phyloP scores from a whole-genome alignment of 495 filamentous ascomycete genomes.

The Aspergillus homomorphus region DNA sequence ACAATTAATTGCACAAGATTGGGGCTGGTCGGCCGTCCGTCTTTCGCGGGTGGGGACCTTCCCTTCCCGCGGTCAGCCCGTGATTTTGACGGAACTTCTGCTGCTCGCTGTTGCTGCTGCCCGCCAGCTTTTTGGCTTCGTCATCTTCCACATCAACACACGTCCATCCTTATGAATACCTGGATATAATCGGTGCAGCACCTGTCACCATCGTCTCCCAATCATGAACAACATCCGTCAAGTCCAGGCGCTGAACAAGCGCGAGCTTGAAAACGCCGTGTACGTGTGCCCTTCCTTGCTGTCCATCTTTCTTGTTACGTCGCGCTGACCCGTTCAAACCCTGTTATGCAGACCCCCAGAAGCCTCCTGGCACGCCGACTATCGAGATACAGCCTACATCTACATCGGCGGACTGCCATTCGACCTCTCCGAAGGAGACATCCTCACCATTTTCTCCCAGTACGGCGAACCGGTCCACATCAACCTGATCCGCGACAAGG shows the following conservation, averaged over 20 bases:
- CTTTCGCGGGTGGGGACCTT: constrained; percentile 19
- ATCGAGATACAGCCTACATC: constrained; percentile 93
- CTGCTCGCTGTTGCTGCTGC: too few relatives aligned
- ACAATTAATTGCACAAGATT: constrained; percentile 7
- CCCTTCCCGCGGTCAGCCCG: constrained; percentile 16
- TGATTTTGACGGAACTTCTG: constrained; percentile 9
- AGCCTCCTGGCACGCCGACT: constrained; percentile 97
- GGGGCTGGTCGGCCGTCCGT: constrained; percentile 1
- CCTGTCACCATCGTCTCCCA: neutral
- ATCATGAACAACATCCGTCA: constrained; percentile 89
- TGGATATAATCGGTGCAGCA: too few relatives aligned
- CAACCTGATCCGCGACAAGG: constrained; percentile 88
- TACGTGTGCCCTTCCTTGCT: constrained; percentile 28
- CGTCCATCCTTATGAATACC: neutral
- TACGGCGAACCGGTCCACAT: constrained; percentile 91
- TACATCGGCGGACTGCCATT: constrained; percentile 94
- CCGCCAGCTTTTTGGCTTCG: constrained; percentile 2
- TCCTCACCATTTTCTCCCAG: constrained; percentile 96
- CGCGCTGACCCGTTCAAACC: constrained; percentile 17
- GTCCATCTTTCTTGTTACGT: neutral
- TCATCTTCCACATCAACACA: constrained; percentile 1
- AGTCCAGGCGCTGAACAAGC: constrained; percentile 90
- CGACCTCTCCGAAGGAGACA: constrained; percentile 91
- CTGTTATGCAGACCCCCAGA: constrained; percentile 58
- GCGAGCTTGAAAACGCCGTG: constrained; percentile 86